Base-by-base conservation (phyloP, 352 stramenopile species). In the Phytophthora syringae region DNA sequence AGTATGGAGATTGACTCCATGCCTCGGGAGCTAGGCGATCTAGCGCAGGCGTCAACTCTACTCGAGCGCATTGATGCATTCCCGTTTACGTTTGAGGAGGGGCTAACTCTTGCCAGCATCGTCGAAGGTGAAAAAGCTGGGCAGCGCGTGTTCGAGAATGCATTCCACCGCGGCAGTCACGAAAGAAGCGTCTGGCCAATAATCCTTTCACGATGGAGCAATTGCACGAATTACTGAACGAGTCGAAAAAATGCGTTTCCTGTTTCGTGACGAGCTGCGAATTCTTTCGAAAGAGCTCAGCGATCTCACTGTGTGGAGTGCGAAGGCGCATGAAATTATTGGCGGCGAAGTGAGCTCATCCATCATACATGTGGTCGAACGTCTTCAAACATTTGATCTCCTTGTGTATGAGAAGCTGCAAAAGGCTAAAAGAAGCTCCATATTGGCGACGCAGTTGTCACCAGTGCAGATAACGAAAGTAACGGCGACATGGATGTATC, bases 31-130 rank as follows among this genome's bases (percentile, higher is more conserved):
- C 53, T 65, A 16, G 71, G 71, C 2, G 75, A 88, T 54, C 79
- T 93, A 52, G 36, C 71, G 5, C 68, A 84, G 18, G 87, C 88
- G 0, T 80, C 69, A 9, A 64, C 64, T 15, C 22, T 95, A 22
- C 60, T 95, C 2, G 88, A 96, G 39, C 74, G 70, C 21, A 78
- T 94, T 11, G 79, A 89, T 32, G 55, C 69, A 10, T 80, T 94
- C 15, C 86, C 88, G 12, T 89, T 94, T 59, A 72, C 76, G 3
- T 91, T 95, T 67, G 86, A 94, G 28, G 77, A 92, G 69, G 87
- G 73, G 1, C 30, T 89, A 3, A 66, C 60, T 45, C 72, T 96
- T 1, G 77, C 83, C 11, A 72, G 57, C 10, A 76, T 91, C 20
- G 68, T 96, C 42, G 63, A 84, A 32, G 43, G 52, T 22, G 86